Base-by-base conservation (phyloP, 306 rosid genomes). In the Cucurbita maxima region DNA sequence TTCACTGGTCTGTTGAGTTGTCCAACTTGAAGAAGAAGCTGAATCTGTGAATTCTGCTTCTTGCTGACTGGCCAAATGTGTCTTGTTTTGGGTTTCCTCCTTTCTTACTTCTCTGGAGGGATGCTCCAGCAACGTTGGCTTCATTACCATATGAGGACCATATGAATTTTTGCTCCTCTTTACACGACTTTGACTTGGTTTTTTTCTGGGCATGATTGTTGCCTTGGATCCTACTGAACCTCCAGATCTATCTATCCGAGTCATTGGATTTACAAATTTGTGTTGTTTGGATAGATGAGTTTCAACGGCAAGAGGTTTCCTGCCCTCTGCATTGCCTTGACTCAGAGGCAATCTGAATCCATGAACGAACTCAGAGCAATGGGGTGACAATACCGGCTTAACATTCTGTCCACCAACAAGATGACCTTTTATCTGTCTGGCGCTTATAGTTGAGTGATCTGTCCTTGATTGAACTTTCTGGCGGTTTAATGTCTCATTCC, bases 341-440 rank as follows among this genome's bases (percentile, higher is more conserved):
- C 67, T 68, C 41, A 71, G 53, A 57, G 88, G 82, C 38, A 91
- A 80, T 81, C 90, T 81, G 14, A 84, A 76, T 15, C 91, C 90
- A 0, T 78, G 88, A 25, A 89, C 83, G 61, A 71, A 79, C 18
- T 85, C 79, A 36, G 83, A 75, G 14, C 73, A 41, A 45, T 75
- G 78, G 10, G 15, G 34, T 1, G 44, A 15, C 73, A 5, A 15
- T 9, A 15, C 36, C 1, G 62, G 50, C n/a, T 36, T 72, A 56
- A 73, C 73, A 9, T 55, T 41, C 22, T 78, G 68, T 81, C 71
- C 72, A 14, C 68, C 68, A 37, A 61, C 47, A 61, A 14, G 25
- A 61, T 10, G 40, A 5, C 38, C 25, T 38, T 7, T 40, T 1
- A 18, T 62, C 7, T n/a, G 30, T 5, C 36, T 4, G 34, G n/a